These are phyloP conservation scores for Plantago major DNA, from an alignment of 257 asterid genomes.

Conservation along the genomic window DNA sequence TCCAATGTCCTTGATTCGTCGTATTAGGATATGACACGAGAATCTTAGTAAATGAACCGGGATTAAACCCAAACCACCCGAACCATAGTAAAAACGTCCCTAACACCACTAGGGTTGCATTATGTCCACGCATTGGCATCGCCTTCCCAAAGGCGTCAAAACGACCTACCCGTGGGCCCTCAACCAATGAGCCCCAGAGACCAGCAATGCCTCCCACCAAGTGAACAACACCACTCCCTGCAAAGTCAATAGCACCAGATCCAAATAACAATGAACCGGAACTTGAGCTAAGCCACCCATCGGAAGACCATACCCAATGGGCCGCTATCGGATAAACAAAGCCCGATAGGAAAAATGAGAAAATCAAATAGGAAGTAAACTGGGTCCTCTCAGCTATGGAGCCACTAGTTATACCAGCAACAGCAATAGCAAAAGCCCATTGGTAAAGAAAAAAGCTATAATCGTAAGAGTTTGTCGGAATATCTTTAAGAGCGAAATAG, in stretches of 20 bases:
- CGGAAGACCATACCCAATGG: constrained; percentile 61
- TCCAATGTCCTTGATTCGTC: constrained; percentile 40
- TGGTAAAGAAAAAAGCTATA: constrained; percentile 51
- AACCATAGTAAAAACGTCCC: constrained; percentile 53
- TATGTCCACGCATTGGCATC: constrained; percentile 44
- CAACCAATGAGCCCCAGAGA: constrained; percentile 47
- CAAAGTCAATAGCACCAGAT: constrained; percentile 54
- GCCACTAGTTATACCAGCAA: constrained; percentile 65
- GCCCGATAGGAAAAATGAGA: constrained; percentile 53
- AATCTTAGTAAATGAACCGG: constrained; percentile 48
- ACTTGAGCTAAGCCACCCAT: constrained; percentile 45
- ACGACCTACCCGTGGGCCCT: constrained; percentile 55
- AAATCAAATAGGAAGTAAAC: constrained; percentile 49
- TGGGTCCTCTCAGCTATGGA: constrained; percentile 67
- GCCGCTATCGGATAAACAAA: constrained; percentile 58
- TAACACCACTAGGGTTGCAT: constrained; percentile 48
- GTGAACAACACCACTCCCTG: constrained; percentile 57
- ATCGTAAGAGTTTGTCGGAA: constrained; percentile 34
- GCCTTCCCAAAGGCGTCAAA: constrained; percentile 48
- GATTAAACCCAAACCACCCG: constrained; percentile 66
- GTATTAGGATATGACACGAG: constrained; percentile 36
- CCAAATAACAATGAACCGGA: constrained; percentile 32
- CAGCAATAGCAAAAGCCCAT: constrained; percentile 67
- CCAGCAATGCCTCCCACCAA: constrained; percentile 59
- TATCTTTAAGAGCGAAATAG: constrained; percentile 35